Evolutionary conservation across 768 basidiomycete genomes (phyloP).

Genomic region (Russula griseocarnosa): DNA sequence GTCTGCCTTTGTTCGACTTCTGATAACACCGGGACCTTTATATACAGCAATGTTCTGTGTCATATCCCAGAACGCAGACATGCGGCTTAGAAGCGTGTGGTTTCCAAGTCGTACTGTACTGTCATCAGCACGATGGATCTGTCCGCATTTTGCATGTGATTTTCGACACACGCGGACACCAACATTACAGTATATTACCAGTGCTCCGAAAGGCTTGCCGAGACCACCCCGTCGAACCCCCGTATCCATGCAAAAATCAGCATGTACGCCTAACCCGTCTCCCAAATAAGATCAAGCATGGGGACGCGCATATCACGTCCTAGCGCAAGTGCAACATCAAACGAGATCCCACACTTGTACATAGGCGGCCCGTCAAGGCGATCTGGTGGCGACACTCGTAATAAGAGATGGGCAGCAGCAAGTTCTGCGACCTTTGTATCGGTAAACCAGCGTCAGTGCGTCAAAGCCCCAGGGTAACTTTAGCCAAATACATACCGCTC

Average conservation of each 20-base stretch:
- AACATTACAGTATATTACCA: neutral
- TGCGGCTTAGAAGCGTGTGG: neutral
- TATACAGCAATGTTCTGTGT: neutral
- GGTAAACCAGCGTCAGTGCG: neutral
- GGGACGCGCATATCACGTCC: constrained; percentile 58
- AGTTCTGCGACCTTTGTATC: constrained; percentile 59
- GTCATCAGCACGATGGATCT: neutral
- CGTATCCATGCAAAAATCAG: neutral
- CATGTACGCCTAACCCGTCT: constrained; percentile 31
- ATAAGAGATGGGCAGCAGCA: constrained; percentile 58
- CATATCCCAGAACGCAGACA: neutral
- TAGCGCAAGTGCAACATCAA: constrained; percentile 50
- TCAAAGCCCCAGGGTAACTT: neutral
- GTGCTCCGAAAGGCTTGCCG: neutral
- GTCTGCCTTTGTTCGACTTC: neutral
- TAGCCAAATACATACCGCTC: constrained; percentile 45
- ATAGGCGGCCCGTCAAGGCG: constrained; percentile 64
- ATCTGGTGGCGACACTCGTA: constrained; percentile 57
- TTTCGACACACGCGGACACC: no score
- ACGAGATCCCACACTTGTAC: constrained; percentile 71
- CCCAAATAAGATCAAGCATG: constrained; percentile 67
- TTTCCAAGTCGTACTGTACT: neutral
- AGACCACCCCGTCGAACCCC: neutral
- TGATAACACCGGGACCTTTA: neutral
- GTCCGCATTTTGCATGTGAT: neutral